Conservation (phyloP, 345 rosid species). For the Salix exigua region DNA sequence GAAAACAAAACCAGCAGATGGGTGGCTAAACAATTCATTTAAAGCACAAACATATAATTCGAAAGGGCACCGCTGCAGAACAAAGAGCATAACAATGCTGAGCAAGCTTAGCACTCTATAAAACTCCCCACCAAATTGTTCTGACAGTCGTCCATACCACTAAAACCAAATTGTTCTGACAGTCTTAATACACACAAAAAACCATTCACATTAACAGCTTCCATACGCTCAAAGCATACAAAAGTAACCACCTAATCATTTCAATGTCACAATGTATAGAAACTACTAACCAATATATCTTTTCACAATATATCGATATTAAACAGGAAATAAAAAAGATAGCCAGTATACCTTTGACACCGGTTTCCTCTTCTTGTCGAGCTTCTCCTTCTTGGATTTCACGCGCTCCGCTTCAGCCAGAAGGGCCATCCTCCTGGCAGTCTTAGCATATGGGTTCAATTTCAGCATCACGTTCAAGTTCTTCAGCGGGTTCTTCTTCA, state of each 20-base stretch:
- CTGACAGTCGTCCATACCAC: background rate
- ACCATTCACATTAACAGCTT: background rate
- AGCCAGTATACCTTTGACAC: constrained; percentile 54
- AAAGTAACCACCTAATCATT: background rate
- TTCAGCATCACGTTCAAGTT: constrained; percentile 73
- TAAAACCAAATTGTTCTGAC: background rate
- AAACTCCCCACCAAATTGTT: no score
- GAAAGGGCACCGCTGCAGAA: no score
- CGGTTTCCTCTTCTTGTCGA: constrained; percentile 74
- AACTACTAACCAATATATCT: no score
- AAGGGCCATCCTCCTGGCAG: constrained; percentile 89
- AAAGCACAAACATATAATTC: no score
- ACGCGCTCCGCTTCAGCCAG: constrained; percentile 91
- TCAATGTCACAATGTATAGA: background rate
- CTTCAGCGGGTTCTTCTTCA: constrained; percentile 96
- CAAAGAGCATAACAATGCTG: no score
- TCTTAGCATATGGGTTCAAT: constrained; percentile 92
- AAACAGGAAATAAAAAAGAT: background rate
- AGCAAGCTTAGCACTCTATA: no score
- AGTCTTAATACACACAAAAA: background rate
- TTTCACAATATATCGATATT: no score
- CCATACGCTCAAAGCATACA: background rate
- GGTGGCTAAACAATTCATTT: no score
- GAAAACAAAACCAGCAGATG: no score
- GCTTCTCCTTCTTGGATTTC: constrained; percentile 96